Evolutionary conservation across 2,329 filamentous ascomycete species (phyloP), one percentile per base, ranked within the genome.

Genomic region (Zymoseptoria crescenta): DNA sequence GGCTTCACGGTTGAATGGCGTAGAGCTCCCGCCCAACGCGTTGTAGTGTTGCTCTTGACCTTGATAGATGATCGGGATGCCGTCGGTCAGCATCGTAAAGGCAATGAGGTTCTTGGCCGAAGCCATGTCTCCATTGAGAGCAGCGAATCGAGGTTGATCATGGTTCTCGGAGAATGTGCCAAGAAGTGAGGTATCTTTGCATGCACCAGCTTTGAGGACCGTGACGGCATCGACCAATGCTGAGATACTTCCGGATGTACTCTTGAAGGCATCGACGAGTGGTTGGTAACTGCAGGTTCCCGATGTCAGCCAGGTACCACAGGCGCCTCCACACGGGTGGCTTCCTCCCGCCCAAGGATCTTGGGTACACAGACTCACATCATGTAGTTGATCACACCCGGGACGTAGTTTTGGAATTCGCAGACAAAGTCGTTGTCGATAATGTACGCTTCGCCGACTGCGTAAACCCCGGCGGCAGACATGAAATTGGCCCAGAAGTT

Each of bases 1-100:
- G 1, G 75, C 75, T 62, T 77, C 76, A 49, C 76, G 71, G 52
- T 76, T 76, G 56, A 68, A 71, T 0, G 75, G 75, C 29, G 73
- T 73, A 9, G 62, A 64, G 16, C 60, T 58, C 30, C 69, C 70
- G 41, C 73, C 73, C 13, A 62, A 28, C 9, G 68, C 67, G 1
- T 74, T 69, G 68, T 79, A 84, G 60, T 80, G 82, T 66, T 87
- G 85, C 71, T 87, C 85, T 61, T 85, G 82, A 28, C 85, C 85
- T 64, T 86, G 80, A 71, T 87, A 88, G 35, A 87, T 77, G 57
- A 86, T 83, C 1, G 84, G 84, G 48, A 87, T 82, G 20, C 85
- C 85, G 57, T 85, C 77, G 2, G 75, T 75, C 19, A 87, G 78
- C 29, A 87, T 78, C n/a, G 80, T 81, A 66, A 83, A 87, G 0